Conservation (phyloP, 768 basidiomycete genomes). For the Ephemerocybe angulata region DNA sequence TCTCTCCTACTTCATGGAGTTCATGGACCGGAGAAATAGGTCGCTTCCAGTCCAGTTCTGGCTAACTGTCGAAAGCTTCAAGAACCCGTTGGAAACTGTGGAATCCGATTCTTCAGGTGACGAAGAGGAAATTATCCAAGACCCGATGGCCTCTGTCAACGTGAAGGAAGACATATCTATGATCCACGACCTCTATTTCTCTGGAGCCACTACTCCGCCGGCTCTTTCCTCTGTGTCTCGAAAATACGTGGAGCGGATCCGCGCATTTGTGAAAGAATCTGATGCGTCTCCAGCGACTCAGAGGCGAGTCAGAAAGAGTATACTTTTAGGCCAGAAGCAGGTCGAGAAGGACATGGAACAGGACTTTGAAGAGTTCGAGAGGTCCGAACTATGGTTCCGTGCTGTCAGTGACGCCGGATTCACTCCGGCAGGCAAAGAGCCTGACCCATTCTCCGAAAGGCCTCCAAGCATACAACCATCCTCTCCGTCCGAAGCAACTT, state of each 20-base stretch:
- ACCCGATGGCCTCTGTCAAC: slow-evolving; percentile 53
- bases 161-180: slow-evolving; percentile 85
- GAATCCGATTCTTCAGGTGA: slow-evolving; percentile 68
- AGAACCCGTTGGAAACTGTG: slow-evolving; percentile 86
- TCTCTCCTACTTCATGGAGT: slow-evolving; percentile 96
- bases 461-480: slow-evolving; percentile 9
- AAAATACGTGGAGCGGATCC: slow-evolving; percentile 69
- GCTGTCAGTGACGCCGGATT: slow-evolving; percentile 71
- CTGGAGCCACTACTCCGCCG: slow-evolving; percentile 51
- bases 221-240: slow-evolving; percentile 61
- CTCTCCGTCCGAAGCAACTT: slow-evolving; percentile 12
- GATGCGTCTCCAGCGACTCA: slow-evolving; percentile 39
- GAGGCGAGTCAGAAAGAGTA: slow-evolving; percentile 66
- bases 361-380: slow-evolving; percentile 85
- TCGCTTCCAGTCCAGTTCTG: slow-evolving; percentile 93
- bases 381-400: slow-evolving; percentile 90
- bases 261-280: slow-evolving; percentile 55
- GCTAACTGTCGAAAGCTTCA: slow-evolving; percentile 96
- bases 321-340: slow-evolving; percentile 81
- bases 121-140: slow-evolving; percentile 52
- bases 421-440: slow-evolving; percentile 16
- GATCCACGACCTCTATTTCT: slow-evolving; percentile 87
- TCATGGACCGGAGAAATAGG: slow-evolving; percentile 87
- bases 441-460: slow-evolving; percentile 19
- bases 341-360: slow-evolving; percentile 88